Evolutionary conservation across 352 stramenopile genomes (phyloP), one percentile per base, ranked within the genome.

Genomic region (Peronospora farinosa): DNA sequence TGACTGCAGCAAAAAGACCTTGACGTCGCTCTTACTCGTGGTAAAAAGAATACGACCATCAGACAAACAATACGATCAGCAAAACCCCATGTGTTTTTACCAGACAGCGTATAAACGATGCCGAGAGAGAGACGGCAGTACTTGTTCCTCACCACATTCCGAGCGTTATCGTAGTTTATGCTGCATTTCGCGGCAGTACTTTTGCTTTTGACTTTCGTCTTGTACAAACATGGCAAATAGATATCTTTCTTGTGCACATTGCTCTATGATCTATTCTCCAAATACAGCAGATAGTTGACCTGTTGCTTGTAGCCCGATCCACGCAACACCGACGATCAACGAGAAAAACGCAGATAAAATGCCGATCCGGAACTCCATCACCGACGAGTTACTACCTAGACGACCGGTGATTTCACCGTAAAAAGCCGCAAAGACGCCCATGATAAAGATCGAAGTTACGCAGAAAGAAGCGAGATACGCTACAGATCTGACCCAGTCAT

Each of bases 381-480:
- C 40, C 15, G 67, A 19, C 44, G 79, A 87, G 35, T 76, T 69
- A 36, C 74, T 66, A 21, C 70, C 65, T 44, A 85, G 44, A 27
- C 72, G 74, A 17, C 70, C 69, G 12, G 78, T 90, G 43, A 74
- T 37, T 41, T 85, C 78, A 27, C 89, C 86, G 53, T 96, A 96
- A 3, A 89, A 56, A 10, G 75, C 71, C 7, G 89, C 84, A 70
- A 96, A 97, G 3, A 78, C 66, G 35, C 86, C 89, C 89, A 97
- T 97, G 35, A 92, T 90, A 10, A 95, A 60, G 25, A 89, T 95
- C n/a, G 71, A 91, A 3, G 74, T 71, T n/a, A 88, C 27, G 37
- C 86, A 97, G 66, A 97, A 97, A 7, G 78, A 87, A 3, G 58
- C 72, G 1, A 97, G 60, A 62, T 97, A 97, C 13, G 87, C 46